Evolutionary conservation across 139 green algal species (phyloP).

Genomic region (Chlorella ohadii): DNA sequence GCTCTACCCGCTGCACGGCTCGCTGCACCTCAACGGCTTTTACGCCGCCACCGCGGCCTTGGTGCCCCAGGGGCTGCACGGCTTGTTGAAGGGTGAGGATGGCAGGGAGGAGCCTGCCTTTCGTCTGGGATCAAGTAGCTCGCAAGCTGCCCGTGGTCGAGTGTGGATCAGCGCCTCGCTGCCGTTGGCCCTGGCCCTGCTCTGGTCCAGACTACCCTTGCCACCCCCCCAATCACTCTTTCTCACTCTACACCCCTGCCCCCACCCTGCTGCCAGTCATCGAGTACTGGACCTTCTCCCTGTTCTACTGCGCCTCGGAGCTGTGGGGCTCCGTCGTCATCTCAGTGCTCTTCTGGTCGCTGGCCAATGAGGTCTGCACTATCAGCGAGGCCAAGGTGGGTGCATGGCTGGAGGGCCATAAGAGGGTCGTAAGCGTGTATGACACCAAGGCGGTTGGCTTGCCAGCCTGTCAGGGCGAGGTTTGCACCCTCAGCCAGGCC

Average conservation of each 20-base stretch:
- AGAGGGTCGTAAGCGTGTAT: no score
- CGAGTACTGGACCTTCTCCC: slow-evolving; percentile 85
- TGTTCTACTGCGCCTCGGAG: slow-evolving; percentile 89
- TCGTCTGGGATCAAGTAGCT: no score
- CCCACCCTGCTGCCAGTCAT: slow-evolving; percentile 38
- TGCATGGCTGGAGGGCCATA: no score
- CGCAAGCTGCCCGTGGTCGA: no score
- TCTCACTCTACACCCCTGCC: neutral
- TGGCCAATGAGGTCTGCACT: slow-evolving; percentile 71
- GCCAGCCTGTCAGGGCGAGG: no score
- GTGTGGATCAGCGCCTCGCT: no score
- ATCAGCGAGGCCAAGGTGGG: slow-evolving; percentile 54
- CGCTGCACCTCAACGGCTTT: slow-evolving; percentile 77
- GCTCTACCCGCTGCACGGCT: slow-evolving; percentile 73
- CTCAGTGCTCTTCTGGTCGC: slow-evolving; percentile 86
- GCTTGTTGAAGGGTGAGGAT: slow-evolving; percentile 64
- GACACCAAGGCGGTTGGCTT: no score
- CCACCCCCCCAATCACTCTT: no score
- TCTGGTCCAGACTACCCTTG: no score
- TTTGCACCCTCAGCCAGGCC: no score
- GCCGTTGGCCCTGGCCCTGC: no score
- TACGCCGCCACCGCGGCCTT: slow-evolving; percentile 39
- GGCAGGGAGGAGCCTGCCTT: no score
- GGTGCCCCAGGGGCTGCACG: slow-evolving; percentile 72
- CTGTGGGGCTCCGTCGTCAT: slow-evolving; percentile 90